Base-by-base conservation (phyloP, 2,329 filamentous ascomycete genomes). In the Aspergillus caelatus region DNA sequence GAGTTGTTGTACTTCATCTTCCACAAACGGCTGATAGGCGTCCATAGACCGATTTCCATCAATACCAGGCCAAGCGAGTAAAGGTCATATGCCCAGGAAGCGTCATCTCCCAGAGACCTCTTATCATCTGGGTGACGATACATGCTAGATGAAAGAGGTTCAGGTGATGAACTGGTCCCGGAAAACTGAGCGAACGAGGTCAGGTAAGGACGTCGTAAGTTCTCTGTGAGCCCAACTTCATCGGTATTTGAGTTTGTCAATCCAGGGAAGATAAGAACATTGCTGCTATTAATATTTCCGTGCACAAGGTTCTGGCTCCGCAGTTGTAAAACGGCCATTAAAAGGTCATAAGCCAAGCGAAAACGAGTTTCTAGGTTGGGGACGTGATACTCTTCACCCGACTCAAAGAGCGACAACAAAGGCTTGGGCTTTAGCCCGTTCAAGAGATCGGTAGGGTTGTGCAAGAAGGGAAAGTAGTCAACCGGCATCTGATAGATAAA, bases 221-320 rank as follows among this genome's bases (percentile, higher is more conserved):
- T 80, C 55, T 77, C 76, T 26, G 71, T 75, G 70, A 75, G 72
- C 52, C 71, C 75, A 46, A 71, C 74, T 64, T 75, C 79, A 66
- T 77, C 71, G 60, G 73, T 69, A 54, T 69, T 69, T 3, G 75
- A 70, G 53, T 72, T 74, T n/a, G 71, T 75, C 19, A 74, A 65
- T 5, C 74, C 77, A 2, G 75, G 81, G 60, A 88, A 86, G 36
- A 89, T 84, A 19, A 89, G 77, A 32, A 89, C 81, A 69, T 88
- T 89, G 73, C 83, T 86, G 76, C 87, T 89, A 74, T 88, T 89
- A 69, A 90, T 84, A 67, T 89, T 87, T 57, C 87, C 85, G 75
- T 89, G 88, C 8, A 84, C 80, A 21, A 86, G 76, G 46, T 84
- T 83, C 63, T 85, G 82, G 45, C 81, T 82, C 74, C 88, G 83